Base-by-base conservation (phyloP, 345 rosid genomes). In the Isatis tinctoria region DNA sequence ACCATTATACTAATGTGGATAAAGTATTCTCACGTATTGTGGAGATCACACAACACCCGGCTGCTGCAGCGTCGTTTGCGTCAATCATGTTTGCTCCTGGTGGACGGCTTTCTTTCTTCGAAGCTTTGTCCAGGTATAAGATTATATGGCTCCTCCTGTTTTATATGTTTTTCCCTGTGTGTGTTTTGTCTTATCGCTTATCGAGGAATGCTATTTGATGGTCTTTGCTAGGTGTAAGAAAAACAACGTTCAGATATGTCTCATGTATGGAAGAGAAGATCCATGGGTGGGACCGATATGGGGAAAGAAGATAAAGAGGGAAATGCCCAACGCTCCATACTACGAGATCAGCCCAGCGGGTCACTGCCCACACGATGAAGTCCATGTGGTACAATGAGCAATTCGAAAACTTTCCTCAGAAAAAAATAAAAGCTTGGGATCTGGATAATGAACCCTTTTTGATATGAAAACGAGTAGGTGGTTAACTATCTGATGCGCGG, bases 311-410 rank as follows among this genome's bases (percentile, higher is more conserved):
- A 91, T 91, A 69, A 95, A 95, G 82, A 79, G 53, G 43, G 91
- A 85, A 78, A 65, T 90, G 6, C 92, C 97, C 6, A 88, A 87
- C 59, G 87, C 96, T 67, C 90, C 92, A 14, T 91, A 88, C 80
- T 95, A 95, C 14, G 92, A 91, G 78, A 88, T 95, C 82, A 95
- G 96, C 79, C 97, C 99, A 10, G 99, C 99, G 3, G 99, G 99
- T 68, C 99, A 95, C 80, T 95, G 99, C 85, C 99, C 99, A 65
- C 99, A 95, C 52, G 97, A 95, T 65, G 99, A 95, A 88, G 96
- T 95, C 76, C 97, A 97, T 10, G 99, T 91, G 98, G 98, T 91
- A 83, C 44, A 28, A 5, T 60, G 37, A 18, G 52, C 57, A 51
- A 44, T 10, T 65, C 13, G 10, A 45, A 28, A 37, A 6, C 12